Evolutionary conservation across 2,329 filamentous ascomycete species (phyloP), one percentile per base, ranked within the genome.

Genomic region (Apiospora koreana): DNA sequence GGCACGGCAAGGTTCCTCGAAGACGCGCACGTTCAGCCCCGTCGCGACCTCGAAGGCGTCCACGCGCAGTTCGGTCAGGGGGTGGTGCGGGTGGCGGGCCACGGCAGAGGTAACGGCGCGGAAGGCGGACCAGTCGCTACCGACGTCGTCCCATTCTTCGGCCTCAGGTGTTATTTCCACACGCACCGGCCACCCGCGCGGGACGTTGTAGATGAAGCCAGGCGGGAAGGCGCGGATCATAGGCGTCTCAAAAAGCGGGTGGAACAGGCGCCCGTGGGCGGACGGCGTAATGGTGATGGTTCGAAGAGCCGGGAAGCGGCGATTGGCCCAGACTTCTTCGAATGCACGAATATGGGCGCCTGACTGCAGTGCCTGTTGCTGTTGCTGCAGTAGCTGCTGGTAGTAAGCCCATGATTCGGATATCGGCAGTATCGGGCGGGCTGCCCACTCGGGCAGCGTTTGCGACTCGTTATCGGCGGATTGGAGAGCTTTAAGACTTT

Each of bases 11-110:
- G 71, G 70, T 38, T 73, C 21, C 6, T 76, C 73, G 68, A 81
- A 80, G 16, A 81, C 72, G 25, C 70, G 73, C 31, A 74, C 77
- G 21, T 76, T 80, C 0, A 83, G 71, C 1, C 80, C 80, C 0
- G 77, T 80, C 2, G 69, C 16, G 6, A 82, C 71, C 14, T 72
- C 65, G 58, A 79, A 72, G 2, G 71, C 74, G 66, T 83, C 79
- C 12, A 84, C 14, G 9, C 79, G 43, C 2, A 85, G 72, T 64
- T 82, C 81, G 1, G 77, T 71, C 18, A 85, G 69, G 7, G 70
- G 70, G 25, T 77, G 71, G 41, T 42, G 41, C 1, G 75, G 50
- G 16, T 75, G 48, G 67, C 73, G 65, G 1, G 38, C 45, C 18
- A 48, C 7, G 7, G 77, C 74, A 12, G 82, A 73, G 8, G 76